phyloP scores from a whole-genome alignment of 2,329 filamentous ascomycete species.

The Harringtonia lauricola region DNA sequence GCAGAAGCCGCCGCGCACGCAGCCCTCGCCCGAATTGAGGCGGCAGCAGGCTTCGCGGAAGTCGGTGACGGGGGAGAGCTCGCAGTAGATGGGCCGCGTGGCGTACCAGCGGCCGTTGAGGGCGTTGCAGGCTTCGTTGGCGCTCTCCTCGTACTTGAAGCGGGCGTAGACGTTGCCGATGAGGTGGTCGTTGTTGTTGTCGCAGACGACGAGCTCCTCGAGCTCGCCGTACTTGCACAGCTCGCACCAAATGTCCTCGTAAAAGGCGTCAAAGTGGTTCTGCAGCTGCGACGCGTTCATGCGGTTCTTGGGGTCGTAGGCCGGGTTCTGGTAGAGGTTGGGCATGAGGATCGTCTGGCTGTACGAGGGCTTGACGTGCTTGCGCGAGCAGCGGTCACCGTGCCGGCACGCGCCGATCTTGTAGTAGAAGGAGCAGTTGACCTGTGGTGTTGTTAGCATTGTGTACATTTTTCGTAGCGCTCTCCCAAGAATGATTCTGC shows the following conservation, averaged over 20 bases:
- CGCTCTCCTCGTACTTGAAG: constrained; percentile 98
- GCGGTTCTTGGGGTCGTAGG: constrained; percentile 91
- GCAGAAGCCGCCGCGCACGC: constrained; percentile 92
- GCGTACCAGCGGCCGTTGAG: constrained; percentile 96
- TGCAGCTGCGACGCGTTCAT: constrained; percentile 95
- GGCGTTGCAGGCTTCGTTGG: constrained; percentile 85
- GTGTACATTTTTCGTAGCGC: too few relatives aligned
- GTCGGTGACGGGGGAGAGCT: constrained; percentile 91
- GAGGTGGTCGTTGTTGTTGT: constrained; percentile 98
- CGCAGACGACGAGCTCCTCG: constrained; percentile 95
- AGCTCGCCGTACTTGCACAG: constrained; percentile 98
- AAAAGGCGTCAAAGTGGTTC: constrained; percentile 99
- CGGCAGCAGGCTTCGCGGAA: constrained; percentile 96
- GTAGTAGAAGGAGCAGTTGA: constrained; percentile 99
- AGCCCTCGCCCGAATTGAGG: constrained; percentile 88
- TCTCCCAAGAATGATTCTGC: constrained; percentile 11
- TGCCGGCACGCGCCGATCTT: constrained; percentile 99
- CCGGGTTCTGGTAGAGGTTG: constrained; percentile 98
- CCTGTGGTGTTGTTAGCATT: constrained; percentile 24
- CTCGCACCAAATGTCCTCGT: constrained; percentile 99
- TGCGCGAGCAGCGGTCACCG: constrained; percentile 94
- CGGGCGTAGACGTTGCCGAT: constrained; percentile 99
- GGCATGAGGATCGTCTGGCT: constrained; percentile 95
- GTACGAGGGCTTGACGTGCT: constrained; percentile 99
- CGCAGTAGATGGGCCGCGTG: constrained; percentile 93